Conservation (phyloP, 352 stramenopile species). For the Pythium periplocum region DNA sequence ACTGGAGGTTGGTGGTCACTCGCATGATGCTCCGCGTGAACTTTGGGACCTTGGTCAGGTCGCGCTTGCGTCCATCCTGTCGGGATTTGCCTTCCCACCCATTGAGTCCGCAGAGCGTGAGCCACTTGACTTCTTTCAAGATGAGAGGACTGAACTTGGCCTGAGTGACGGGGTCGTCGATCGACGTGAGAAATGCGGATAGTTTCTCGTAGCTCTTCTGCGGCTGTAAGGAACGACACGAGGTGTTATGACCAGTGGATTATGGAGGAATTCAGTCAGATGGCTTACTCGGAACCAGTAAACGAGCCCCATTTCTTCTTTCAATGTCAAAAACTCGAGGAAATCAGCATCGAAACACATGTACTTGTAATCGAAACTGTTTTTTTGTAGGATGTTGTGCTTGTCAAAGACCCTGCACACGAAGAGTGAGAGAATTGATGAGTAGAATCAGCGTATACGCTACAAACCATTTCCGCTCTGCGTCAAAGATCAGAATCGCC, state of each 20-base stretch:
- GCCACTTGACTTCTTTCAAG: constrained; percentile 57
- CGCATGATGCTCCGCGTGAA: constrained; percentile 54
- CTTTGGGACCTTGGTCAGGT: constrained; percentile 35
- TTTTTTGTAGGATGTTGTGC: constrained; percentile 65
- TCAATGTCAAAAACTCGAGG: constrained; percentile 66
- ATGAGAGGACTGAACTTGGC: constrained; percentile 47
- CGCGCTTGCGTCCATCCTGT: constrained; percentile 40
- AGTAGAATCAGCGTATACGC: background rate
- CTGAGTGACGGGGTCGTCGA: constrained; percentile 44
- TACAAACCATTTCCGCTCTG: constrained; percentile 57
- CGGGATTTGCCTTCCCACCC: constrained; percentile 64
- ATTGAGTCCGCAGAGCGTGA: constrained; percentile 57
- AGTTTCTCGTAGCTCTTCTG: constrained; percentile 64
- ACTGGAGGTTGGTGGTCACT: constrained; percentile 52
- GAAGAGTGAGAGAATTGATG: background rate
- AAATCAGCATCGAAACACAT: constrained; percentile 76
- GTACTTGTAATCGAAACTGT: constrained; percentile 66
- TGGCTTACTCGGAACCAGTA: constrained; percentile 68
- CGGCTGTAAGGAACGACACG: constrained; percentile 22
- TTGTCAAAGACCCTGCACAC: constrained; percentile 52
- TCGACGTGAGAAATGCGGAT: constrained; percentile 39
- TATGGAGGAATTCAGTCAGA: background rate
- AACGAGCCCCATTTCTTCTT: constrained; percentile 63
- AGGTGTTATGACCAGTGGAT: no score
- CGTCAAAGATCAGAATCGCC: constrained; percentile 62